Evolutionary conservation across 306 rosid species (phyloP).

Genomic region (Citrullus colocynthis): DNA sequence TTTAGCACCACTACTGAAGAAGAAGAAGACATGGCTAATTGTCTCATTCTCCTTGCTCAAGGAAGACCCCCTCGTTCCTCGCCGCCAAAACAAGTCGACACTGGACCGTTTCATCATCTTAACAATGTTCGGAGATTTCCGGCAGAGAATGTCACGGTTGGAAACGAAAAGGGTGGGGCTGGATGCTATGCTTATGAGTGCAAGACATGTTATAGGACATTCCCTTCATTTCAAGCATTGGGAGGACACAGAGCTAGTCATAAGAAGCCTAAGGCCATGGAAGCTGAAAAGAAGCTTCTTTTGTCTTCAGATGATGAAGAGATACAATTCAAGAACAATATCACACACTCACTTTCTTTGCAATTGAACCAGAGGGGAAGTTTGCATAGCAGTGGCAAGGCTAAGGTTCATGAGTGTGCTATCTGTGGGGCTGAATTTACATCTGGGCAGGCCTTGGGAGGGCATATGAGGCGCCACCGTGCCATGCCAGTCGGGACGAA

Average conservation of each 20-base stretch:
- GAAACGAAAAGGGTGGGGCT: neutral
- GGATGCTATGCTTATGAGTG: conserved; percentile 45
- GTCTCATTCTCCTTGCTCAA: conserved; percentile 72
- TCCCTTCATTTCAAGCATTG: conserved; percentile 81
- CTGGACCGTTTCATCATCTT: neutral
- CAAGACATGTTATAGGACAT: conserved; percentile 72
- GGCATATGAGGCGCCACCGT: conserved; percentile 91
- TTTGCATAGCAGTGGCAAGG: conserved; percentile 6
- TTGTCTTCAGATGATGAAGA: conserved; percentile 18
- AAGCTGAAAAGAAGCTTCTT: conserved; percentile 7
- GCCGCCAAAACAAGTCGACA: neutral
- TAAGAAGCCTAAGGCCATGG: conserved; percentile 47
- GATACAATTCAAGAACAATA: conserved; percentile 2
- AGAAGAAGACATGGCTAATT: conserved; percentile 89
- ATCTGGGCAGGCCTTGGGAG: conserved; percentile 92
- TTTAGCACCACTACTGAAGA: conserved; percentile 28
- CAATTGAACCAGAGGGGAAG: conserved; percentile 37
- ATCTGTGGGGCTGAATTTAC: conserved; percentile 84
- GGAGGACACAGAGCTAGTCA: conserved; percentile 94
- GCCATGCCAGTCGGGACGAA: conserved; percentile 21
- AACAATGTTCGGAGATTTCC: neutral
- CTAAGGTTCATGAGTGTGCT: conserved; percentile 78
- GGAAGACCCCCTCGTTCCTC: conserved; percentile 31
- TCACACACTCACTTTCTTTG: conserved; percentile 23
- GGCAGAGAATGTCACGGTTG: neutral